phyloP scores from a whole-genome alignment of 345 rosid genomes.

The Lepidium aucheri region DNA sequence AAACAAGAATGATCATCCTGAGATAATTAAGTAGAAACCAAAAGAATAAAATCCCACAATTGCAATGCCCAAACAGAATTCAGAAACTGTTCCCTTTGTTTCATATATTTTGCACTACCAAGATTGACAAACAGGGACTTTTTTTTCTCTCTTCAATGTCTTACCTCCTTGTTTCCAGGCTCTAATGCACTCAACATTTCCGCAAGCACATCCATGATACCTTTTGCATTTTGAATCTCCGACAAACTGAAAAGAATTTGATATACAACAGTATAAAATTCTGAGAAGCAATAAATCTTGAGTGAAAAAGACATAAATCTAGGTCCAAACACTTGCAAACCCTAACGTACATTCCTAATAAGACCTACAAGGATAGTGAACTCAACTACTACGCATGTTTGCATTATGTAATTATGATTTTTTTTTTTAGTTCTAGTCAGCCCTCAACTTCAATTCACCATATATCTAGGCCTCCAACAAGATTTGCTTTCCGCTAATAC shows the following conservation, averaged over 20 bases:
- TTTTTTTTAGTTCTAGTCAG: background rate
- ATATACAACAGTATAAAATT: constrained; percentile 11
- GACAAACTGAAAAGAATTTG: constrained; percentile 57
- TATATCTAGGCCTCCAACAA: background rate
- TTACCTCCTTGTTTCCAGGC: constrained; percentile 87
- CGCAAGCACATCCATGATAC: constrained; percentile 95
- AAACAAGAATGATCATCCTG: background rate
- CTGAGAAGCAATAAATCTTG: constrained; percentile 16
- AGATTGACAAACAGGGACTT: constrained; percentile 11
- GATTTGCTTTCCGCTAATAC: background rate
- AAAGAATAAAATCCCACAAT: background rate
- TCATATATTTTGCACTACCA: background rate
- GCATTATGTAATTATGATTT: background rate
- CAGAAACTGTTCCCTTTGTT: background rate
- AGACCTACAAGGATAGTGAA: background rate
- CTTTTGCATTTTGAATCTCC: constrained; percentile 98
- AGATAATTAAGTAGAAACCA: background rate
- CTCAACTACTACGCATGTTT: background rate
- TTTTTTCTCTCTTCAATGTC: constrained; percentile 1
- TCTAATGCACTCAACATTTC: constrained; percentile 96
- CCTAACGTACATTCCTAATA: background rate
- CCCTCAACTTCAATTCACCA: background rate
- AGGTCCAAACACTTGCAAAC: background rate
- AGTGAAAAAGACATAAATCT: background rate
- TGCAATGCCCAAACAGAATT: background rate